phyloP scores from a whole-genome alignment of 2,329 filamentous ascomycete genomes.

The Elsinoe perseae region DNA sequence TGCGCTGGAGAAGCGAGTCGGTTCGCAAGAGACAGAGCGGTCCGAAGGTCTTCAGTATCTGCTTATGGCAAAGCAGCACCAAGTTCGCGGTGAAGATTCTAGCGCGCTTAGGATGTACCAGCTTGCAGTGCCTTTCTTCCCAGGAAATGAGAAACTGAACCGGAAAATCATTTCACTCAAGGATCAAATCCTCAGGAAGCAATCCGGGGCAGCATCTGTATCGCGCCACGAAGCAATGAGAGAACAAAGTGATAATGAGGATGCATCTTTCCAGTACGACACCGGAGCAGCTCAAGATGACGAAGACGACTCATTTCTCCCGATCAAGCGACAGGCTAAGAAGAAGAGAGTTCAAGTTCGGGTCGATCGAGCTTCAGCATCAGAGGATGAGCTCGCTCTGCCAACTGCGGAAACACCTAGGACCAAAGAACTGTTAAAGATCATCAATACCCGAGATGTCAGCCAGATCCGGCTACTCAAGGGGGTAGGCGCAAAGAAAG shows the following conservation, averaged over 20 bases:
- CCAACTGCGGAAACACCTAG: slow-evolving; percentile 43
- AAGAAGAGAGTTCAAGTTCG: slow-evolving; percentile 35
- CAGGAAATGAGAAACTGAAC: slow-evolving; percentile 68
- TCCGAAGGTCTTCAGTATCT: slow-evolving; percentile 78
- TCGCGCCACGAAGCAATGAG: not conserved
- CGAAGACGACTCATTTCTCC: slow-evolving; percentile 16
- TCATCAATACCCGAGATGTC: slow-evolving; percentile 66
- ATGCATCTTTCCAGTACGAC: slow-evolving; percentile 18
- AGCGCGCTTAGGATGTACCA: slow-evolving; percentile 81
- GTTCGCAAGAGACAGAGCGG: slow-evolving; percentile 61
- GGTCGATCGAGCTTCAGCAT: slow-evolving; percentile 19
- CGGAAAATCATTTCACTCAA: slow-evolving; percentile 49
- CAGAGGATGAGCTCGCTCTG: slow-evolving; percentile 28
- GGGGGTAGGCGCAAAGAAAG: slow-evolving; percentile 66
- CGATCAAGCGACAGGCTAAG: slow-evolving; percentile 16
- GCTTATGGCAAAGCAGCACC: slow-evolving; percentile 86
- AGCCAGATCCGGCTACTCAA: slow-evolving; percentile 57
- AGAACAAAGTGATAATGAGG: slow-evolving; percentile 13
- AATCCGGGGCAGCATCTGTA: not conserved
- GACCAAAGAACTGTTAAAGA: slow-evolving; percentile 55
- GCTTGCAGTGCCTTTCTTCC: slow-evolving; percentile 75
- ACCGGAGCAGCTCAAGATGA: slow-evolving; percentile 4
- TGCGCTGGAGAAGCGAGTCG: slow-evolving; percentile 77
- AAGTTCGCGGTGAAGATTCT: slow-evolving; percentile 69
- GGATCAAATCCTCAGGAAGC: slow-evolving; percentile 31